Base-by-base conservation (phyloP, 1,284 basidiomycete genomes). In the Melampsora americana region DNA sequence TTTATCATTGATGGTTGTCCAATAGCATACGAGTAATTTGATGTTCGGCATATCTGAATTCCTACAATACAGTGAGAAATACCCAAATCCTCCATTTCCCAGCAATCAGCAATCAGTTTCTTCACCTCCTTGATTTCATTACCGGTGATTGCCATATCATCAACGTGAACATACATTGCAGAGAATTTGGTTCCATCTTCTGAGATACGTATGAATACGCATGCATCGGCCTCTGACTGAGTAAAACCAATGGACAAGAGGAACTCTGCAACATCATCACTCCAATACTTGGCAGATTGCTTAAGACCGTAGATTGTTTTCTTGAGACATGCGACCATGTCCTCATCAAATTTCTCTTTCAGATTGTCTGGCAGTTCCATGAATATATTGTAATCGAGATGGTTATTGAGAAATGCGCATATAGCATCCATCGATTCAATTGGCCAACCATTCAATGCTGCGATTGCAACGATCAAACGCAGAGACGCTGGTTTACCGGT, bases 401-500 rank as follows among this genome's bases (percentile, higher is more conserved):
- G 60, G 18, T 44, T 68, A 32, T 72, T 59, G 53, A 78, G 71
- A 64, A 77, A 77, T 6, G 77, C 77, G 5, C 60, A 61, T 42
- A 77, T 74, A 50, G 77, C 44, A 48, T 78, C 77, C 18, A 23
- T 66, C 59, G 71, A 69, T 42, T 35, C 39, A 46, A 77, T 18
- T n/a, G 64, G 56, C 32, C 68, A 70, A 66, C 72, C 62, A n/a
- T 44, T 32, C 6, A 23, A 18, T 18, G 68, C 77, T 7, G 65
- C 77, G 20, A 78, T 66, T 35, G 77, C 42, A 26, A 78, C 50
- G 35, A 78, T 18, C 30, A 77, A 50, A 11, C 77, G 59, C 16
- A 66, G 48, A 39, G 60, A 46, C 6, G 30, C 64, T 18, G 32
- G n/a, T 42, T 62, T 42, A 12, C 46, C 42, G n/a, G n/a, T n/a